phyloP scores from a whole-genome alignment of 2,329 filamentous ascomycete genomes.

The Aspergillus spinulosporus region DNA sequence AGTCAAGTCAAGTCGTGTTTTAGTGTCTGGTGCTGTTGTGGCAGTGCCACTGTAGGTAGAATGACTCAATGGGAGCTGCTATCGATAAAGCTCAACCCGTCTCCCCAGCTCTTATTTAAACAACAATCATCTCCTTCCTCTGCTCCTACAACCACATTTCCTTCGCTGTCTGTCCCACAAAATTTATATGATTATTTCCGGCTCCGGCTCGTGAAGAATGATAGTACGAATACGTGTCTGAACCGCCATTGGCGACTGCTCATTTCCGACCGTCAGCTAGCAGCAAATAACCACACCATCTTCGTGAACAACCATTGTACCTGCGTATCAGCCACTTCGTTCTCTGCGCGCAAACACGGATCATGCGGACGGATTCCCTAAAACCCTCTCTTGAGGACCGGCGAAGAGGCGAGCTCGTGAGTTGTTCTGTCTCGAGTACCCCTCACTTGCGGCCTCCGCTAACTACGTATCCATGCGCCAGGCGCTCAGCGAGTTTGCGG shows the following conservation, averaged over 20 bases:
- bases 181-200: slow-evolving; percentile 1
- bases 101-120: not conserved
- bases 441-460: slow-evolving; percentile 11
- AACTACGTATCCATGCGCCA: slow-evolving; percentile 29
- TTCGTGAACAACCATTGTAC: not conserved
- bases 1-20: not conserved
- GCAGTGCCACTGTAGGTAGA: not conserved
- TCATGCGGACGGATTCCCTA: slow-evolving; percentile 41
- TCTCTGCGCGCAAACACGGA: slow-evolving; percentile 6
- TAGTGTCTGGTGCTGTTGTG: not conserved
- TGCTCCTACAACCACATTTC: slow-evolving; percentile 10
- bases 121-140: not conserved
- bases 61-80: slow-evolving; percentile 27
- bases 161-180: not conserved
- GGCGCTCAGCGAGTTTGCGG: slow-evolving; percentile 93
- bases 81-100: slow-evolving; percentile 35
- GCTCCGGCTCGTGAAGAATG: slow-evolving; percentile 34
- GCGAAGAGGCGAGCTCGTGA: slow-evolving; percentile 81
- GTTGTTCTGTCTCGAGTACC: slow-evolving; percentile 26
- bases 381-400: slow-evolving; percentile 74
- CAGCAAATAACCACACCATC: not conserved
- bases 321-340: slow-evolving; percentile 3
- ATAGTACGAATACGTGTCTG: slow-evolving; percentile 46
- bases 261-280: slow-evolving; percentile 21
- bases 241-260: slow-evolving; percentile 39